These are phyloP conservation scores for Sugiyamaella novakii DNA, from an alignment of 1,139 yeast genomes.

Conservation along the genomic window DNA sequence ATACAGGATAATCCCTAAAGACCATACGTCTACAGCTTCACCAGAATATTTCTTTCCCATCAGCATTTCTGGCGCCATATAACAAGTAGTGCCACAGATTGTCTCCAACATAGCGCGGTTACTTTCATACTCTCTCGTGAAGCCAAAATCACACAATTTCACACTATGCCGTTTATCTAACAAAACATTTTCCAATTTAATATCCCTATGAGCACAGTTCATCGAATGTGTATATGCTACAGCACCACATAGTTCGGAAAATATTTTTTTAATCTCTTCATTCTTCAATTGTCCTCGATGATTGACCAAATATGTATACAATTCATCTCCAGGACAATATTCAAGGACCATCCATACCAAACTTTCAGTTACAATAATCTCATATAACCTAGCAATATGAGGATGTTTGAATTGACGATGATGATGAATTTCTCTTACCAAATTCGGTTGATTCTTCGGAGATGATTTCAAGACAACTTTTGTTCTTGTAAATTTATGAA, in stretches of 20 bases:
- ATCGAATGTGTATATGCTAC: conserved; percentile 81
- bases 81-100: conserved; percentile 91
- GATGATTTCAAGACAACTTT: conserved; percentile 82
- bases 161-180: conserved; percentile 70
- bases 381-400: conserved; percentile 81
- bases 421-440: conserved; percentile 90
- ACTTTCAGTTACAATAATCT: conserved; percentile 77
- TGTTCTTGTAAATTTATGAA: conserved; percentile 68
- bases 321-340: conserved; percentile 78
- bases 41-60: conserved; percentile 69
- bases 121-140: conserved; percentile 69
- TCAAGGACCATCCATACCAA: conserved; percentile 87
- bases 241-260: conserved; percentile 79
- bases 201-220: conserved; percentile 86
- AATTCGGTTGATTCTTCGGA: conserved; percentile 75
- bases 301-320: conserved; percentile 69
- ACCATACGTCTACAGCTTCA: conserved; percentile 84
- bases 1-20: conserved; percentile 89
- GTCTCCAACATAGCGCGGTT: conserved; percentile 62
- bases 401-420: conserved; percentile 84
- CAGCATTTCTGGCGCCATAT: conserved; percentile 94
- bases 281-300: conserved; percentile 49
- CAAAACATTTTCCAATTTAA: conserved; percentile 82
- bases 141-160: conserved; percentile 90
- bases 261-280: conserved; percentile 60